Conservation (phyloP, 148 eudicot genomes). For the Vaccinium vitisidaea region DNA sequence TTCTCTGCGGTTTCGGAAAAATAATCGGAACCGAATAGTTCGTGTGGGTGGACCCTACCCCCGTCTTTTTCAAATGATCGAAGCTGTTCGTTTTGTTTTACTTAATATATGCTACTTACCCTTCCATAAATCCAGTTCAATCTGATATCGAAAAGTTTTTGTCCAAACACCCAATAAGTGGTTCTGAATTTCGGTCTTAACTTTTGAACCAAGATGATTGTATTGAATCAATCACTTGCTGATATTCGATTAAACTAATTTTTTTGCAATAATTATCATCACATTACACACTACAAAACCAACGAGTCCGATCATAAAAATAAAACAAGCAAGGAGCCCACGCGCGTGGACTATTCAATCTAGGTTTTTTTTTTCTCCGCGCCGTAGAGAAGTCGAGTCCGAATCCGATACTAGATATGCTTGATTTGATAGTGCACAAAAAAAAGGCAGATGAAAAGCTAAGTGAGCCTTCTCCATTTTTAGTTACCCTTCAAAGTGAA, state of each 20-base stretch:
- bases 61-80: not conserved
- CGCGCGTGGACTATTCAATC: not conserved
- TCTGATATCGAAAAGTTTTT: not conserved
- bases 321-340: not conserved
- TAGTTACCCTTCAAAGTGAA: slow-evolving; percentile 9
- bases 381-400: not conserved
- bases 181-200: not conserved
- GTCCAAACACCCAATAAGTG: not conserved
- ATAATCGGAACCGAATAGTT: not conserved
- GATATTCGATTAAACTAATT: not conserved
- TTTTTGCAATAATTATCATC: not conserved
- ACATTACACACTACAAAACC: not conserved
- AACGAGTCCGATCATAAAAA: not conserved
- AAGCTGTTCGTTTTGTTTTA: not conserved
- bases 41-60: not conserved
- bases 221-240: not conserved
- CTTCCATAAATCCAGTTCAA: not conserved
- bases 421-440: slow-evolving; percentile 9
- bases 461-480: not conserved
- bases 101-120: not conserved
- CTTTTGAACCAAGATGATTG: not conserved
- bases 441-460: slow-evolving; percentile 11
- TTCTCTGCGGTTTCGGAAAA: not conserved
- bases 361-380: not conserved
- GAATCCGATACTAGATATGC: not conserved